Percentiles rank a stretch among this genome's conserved stretches.
Evolutionary conservation across 2,329 filamentous ascomycete genomes (phyloP).

Genomic region (Dendryphion nanum): DNA sequence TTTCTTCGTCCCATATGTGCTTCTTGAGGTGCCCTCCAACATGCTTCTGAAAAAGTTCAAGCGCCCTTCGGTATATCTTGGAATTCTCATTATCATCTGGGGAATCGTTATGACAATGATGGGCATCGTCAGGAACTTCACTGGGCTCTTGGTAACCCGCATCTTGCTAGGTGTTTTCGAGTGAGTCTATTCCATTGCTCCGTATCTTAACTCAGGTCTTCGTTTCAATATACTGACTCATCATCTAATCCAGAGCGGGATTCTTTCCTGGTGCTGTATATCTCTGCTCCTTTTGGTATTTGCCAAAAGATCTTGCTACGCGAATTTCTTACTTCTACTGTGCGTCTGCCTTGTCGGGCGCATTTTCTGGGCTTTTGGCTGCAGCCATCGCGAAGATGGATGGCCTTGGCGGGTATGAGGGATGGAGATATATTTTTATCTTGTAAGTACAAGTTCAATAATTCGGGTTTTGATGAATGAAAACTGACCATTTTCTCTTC

Average conservation of each 20-base stretch:
- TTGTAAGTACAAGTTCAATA: too few relatives aligned
- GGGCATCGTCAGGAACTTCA: conserved; percentile 21
- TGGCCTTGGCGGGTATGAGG: conserved; percentile 39
- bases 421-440: conserved; percentile 47
- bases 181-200: conserved; percentile 10
- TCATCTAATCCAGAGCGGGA: conserved; percentile 16
- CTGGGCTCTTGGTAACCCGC: conserved; percentile 14
- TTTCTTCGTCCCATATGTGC: conserved; percentile 51
- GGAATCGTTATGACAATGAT: conserved; percentile 26
- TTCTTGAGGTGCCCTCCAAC: conserved; percentile 41
- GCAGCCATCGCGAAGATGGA: conserved; percentile 40
- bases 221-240: conserved; percentile 6
- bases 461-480: too few relatives aligned
- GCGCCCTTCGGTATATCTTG: conserved; percentile 27
- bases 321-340: conserved; percentile 39
- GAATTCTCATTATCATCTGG: conserved; percentile 26
- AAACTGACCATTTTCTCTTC: too few relatives aligned
- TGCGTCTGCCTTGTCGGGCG: conserved; percentile 38
- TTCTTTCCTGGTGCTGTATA: conserved; percentile 38
- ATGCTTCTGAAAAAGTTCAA: conserved; percentile 39
- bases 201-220: too few relatives aligned
- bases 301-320: conserved; percentile 31
- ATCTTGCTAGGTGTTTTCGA: conserved; percentile 26
- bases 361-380: conserved; percentile 44
- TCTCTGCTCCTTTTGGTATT: conserved; percentile 27